phyloP scores from a whole-genome alignment of 2,329 filamentous ascomycete genomes.

The Keithomyces neogunnii region DNA sequence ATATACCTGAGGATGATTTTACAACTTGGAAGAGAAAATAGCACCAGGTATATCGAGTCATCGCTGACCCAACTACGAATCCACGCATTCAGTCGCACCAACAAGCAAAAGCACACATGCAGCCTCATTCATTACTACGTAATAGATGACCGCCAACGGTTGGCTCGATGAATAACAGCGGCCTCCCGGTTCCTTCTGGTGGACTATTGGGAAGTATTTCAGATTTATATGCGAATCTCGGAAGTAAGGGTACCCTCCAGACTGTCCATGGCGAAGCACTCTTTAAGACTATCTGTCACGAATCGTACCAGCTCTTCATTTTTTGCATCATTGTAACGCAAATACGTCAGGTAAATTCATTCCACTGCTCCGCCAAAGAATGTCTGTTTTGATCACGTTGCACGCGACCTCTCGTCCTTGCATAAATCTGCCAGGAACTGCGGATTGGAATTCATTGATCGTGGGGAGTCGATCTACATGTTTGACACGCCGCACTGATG shows the following conservation, averaged over 20 bases:
- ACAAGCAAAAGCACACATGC: not conserved
- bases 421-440: conserved; percentile 1
- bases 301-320: conserved; percentile 1
- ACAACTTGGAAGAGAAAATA: too few relatives aligned
- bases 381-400: not conserved
- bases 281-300: not conserved
- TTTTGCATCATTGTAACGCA: not conserved
- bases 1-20: too few relatives aligned
- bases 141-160: not conserved
- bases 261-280: not conserved
- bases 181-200: conserved; percentile 2
- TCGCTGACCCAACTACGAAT: too few relatives aligned
- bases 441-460: not conserved
- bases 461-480: conserved; percentile 3
- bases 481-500: not conserved
- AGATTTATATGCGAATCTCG: conserved; percentile 1
- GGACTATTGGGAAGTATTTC: not conserved
- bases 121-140: not conserved
- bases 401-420: not conserved
- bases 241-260: conserved; percentile 3
- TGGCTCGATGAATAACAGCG: conserved; percentile 3
- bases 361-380: conserved; percentile 4
- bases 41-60: too few relatives aligned
- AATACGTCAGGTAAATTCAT: conserved; percentile 2
- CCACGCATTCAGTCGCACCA: too few relatives aligned